Evolutionary conservation across 2,329 filamentous ascomycete species (phyloP).

Genomic region (Neofusicoccum ribis): DNA sequence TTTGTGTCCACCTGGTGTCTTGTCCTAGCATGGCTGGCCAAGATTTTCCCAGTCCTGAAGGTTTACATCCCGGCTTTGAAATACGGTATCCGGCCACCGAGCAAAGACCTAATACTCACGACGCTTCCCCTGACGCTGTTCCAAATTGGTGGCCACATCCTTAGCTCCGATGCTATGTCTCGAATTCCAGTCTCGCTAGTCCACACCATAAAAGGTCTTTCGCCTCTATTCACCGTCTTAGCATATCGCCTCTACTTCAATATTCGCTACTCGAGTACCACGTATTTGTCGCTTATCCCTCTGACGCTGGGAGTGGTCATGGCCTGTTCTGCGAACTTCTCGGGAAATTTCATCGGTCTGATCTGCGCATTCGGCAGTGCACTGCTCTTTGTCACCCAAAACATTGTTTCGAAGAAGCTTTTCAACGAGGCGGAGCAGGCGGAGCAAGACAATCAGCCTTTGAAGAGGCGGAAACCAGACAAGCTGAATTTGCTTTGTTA

Average conservation of each 20-base stretch:
- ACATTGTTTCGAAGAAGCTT: slow-evolving; percentile 96
- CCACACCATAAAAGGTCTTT: slow-evolving; percentile 97
- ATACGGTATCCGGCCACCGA: slow-evolving; percentile 79
- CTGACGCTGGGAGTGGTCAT: slow-evolving; percentile 93
- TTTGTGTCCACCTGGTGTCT: slow-evolving; percentile 90
- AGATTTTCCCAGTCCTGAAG: slow-evolving; percentile 69
- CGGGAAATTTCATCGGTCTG: slow-evolving; percentile 86
- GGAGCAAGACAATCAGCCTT: slow-evolving; percentile 67
- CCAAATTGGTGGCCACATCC: slow-evolving; percentile 88
- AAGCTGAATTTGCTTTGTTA: slow-evolving; percentile 97
- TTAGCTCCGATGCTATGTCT: slow-evolving; percentile 90
- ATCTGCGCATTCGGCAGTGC: slow-evolving; percentile 86
- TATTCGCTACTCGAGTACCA: slow-evolving; percentile 82
- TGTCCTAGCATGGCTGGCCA: slow-evolving; percentile 73
- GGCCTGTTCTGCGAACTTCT: slow-evolving; percentile 89
- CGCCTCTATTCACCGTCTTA: slow-evolving; percentile 89
- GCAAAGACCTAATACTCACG: slow-evolving; percentile 76
- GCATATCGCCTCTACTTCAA: slow-evolving; percentile 89
- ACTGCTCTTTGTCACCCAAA: slow-evolving; percentile 94
- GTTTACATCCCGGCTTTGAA: slow-evolving; percentile 74
- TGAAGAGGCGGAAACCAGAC: slow-evolving; percentile 77
- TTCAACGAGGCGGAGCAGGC: slow-evolving; percentile 92
- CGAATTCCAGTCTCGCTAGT: slow-evolving; percentile 96
- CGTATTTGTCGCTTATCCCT: slow-evolving; percentile 74
- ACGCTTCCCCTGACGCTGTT: slow-evolving; percentile 92